Conservation (phyloP, 2,329 filamentous ascomycete species). For the Colletotrichum sojae region DNA sequence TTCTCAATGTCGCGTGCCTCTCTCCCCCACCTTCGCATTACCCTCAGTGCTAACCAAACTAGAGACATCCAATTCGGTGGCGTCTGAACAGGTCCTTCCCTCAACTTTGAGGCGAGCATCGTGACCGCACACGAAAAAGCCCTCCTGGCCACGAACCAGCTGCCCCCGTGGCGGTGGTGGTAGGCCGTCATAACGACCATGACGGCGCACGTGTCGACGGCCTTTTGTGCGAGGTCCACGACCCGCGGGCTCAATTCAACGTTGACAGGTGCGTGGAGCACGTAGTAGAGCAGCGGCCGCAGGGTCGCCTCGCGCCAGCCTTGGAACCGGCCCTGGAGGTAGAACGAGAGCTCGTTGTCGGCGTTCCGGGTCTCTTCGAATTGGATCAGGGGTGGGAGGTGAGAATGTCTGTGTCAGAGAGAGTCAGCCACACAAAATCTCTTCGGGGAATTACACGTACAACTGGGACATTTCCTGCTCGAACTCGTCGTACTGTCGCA, state of each 20-base stretch:
- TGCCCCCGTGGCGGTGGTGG: slow-evolving; percentile 39
- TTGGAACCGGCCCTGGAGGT: slow-evolving; percentile 36
- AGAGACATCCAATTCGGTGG: slow-evolving; percentile 10
- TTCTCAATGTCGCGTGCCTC: slow-evolving; percentile 10
- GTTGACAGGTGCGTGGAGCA: slow-evolving; percentile 24
- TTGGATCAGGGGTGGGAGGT: slow-evolving; percentile 37
- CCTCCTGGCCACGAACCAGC: slow-evolving; percentile 35
- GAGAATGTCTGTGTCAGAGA: slow-evolving; percentile 33
- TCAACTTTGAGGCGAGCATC: slow-evolving; percentile 28
- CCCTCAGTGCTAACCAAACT: slow-evolving; percentile 6
- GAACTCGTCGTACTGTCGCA: slow-evolving; percentile 39
- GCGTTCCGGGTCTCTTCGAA: slow-evolving; percentile 29
- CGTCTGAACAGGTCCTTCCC: neutral
- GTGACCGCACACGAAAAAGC: slow-evolving; percentile 28
- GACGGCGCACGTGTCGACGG: slow-evolving; percentile 29
- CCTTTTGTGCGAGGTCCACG: slow-evolving; percentile 32
- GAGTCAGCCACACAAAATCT: neutral
- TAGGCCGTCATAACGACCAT: slow-evolving; percentile 24
- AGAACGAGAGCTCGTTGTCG: slow-evolving; percentile 38
- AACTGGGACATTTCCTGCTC: slow-evolving; percentile 32
- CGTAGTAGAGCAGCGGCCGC: slow-evolving; percentile 39
- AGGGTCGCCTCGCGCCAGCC: slow-evolving; percentile 40
- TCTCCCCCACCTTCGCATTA: slow-evolving; percentile 2
- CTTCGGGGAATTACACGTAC: neutral
- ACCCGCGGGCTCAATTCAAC: neutral